Evolutionary conservation across 306 rosid species (phyloP).

Genomic region (Castanopsis chinensis): DNA sequence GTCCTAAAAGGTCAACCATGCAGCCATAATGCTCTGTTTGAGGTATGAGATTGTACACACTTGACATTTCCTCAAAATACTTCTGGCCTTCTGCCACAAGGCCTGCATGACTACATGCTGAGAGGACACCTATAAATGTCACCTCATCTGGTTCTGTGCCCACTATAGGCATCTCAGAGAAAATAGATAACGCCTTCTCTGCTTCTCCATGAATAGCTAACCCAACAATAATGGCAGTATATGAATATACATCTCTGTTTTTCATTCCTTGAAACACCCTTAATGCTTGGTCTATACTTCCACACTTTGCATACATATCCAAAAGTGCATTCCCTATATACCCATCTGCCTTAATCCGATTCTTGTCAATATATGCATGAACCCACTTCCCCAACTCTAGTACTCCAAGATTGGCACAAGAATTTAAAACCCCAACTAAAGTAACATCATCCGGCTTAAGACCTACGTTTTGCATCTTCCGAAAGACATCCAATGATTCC

Average conservation of each 20-base stretch:
- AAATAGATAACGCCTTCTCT: constrained; percentile 25
- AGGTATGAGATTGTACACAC: constrained; percentile 28
- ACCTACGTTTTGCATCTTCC: constrained; percentile 32
- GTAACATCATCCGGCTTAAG: constrained; percentile 38
- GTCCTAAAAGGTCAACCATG: constrained; percentile 54
- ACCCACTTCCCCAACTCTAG: constrained; percentile 45
- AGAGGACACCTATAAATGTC: constrained; percentile 38
- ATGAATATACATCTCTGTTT: constrained; percentile 35
- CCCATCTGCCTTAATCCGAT: constrained; percentile 30
- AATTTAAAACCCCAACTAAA: constrained; percentile 36
- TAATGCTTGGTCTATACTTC: constrained; percentile 35
- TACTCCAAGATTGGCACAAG: constrained; percentile 43
- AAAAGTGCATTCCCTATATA: constrained; percentile 43
- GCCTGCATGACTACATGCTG: constrained; percentile 47
- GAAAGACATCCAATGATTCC: constrained; percentile 33
- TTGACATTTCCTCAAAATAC: constrained; percentile 34
- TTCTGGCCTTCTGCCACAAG: constrained; percentile 38
- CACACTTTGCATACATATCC: constrained; percentile 51
- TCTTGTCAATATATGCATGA: constrained; percentile 34
- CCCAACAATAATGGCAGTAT: constrained; percentile 37
- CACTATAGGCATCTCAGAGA: constrained; percentile 26
- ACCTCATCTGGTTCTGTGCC: constrained; percentile 41
- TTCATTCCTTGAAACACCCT: constrained; percentile 36
- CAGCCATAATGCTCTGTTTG: constrained; percentile 44
- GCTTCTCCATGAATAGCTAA: constrained; percentile 46